Evolutionary conservation across 2,329 filamentous ascomycete species (phyloP).

Genomic region (Stachybotrys elegans): DNA sequence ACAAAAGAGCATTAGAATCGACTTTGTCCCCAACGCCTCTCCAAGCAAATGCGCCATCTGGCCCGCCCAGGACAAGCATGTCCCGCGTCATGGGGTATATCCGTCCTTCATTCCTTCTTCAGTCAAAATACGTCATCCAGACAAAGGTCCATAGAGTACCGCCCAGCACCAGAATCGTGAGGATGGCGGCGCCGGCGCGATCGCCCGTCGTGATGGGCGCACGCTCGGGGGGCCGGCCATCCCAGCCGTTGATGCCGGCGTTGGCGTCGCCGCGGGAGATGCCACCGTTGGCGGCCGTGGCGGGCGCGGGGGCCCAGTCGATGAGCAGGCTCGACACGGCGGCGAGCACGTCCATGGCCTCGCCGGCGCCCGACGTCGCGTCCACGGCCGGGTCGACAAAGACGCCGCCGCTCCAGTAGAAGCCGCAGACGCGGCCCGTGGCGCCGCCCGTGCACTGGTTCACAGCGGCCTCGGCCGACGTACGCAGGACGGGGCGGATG

Average conservation of each 20-base stretch:
- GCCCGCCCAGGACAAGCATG: not conserved
- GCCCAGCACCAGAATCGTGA: conserved; percentile 39
- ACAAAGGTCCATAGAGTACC: conserved; percentile 37
- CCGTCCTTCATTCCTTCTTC: not conserved
- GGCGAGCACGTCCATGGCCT: conserved; percentile 53
- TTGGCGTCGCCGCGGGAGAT: conserved; percentile 38
- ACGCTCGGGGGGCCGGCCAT: conserved; percentile 15
- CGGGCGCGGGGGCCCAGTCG: conserved; percentile 30
- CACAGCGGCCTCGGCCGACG: conserved; percentile 55
- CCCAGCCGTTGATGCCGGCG: conserved; percentile 30
- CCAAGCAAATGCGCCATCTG: not conserved
- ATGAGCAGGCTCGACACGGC: conserved; percentile 48
- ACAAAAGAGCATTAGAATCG: not conserved
- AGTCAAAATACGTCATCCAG: conserved; percentile 43
- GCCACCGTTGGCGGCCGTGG: conserved; percentile 45
- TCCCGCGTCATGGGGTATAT: too few relatives aligned
- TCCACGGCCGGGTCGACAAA: conserved; percentile 44
- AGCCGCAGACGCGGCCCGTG: conserved; percentile 56
- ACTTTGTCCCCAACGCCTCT: not conserved
- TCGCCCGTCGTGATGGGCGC: conserved; percentile 37
- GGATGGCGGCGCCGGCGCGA: conserved; percentile 41
- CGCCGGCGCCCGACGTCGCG: conserved; percentile 51
- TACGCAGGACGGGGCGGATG: conserved; percentile 54
- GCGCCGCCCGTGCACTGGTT: conserved; percentile 57
- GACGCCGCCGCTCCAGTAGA: conserved; percentile 50